Evolutionary conservation across 2,329 filamentous ascomycete genomes (phyloP).

Genomic region (Fusarium goolgardi): DNA sequence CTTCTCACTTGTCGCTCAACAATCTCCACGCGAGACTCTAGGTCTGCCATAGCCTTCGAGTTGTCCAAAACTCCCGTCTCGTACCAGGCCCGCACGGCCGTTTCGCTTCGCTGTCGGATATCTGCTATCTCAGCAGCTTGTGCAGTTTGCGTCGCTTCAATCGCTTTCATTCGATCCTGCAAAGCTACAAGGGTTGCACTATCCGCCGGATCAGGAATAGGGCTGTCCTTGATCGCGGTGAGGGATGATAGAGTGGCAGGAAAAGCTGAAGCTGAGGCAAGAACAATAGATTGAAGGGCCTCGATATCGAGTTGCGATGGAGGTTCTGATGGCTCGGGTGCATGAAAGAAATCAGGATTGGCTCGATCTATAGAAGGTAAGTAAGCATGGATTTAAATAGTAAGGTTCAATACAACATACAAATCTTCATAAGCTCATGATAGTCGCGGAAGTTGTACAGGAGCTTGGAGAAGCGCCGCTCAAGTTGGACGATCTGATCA

Average conservation of each 20-base stretch:
- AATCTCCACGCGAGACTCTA: constrained; percentile 74
- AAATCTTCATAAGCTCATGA: constrained; percentile 69
- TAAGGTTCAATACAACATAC: constrained; percentile 55
- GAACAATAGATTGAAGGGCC: constrained; percentile 65
- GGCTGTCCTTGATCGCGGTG: constrained; percentile 66
- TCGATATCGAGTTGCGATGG: constrained; percentile 64
- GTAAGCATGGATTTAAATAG: neutral
- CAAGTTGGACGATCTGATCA: constrained; percentile 62
- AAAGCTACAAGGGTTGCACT: constrained; percentile 68
- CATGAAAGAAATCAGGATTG: constrained; percentile 66
- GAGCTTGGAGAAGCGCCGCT: constrained; percentile 64
- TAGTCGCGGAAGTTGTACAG: constrained; percentile 66
- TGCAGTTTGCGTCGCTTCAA: constrained; percentile 69
- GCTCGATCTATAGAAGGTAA: constrained; percentile 58
- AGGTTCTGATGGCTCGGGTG: constrained; percentile 58
- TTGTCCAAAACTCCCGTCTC: constrained; percentile 75
- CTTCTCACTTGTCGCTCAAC: constrained; percentile 74
- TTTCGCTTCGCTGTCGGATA: constrained; percentile 72
- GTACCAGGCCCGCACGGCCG: constrained; percentile 76
- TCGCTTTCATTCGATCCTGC: constrained; percentile 70
- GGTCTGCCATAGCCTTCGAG: constrained; percentile 75
- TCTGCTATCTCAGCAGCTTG: constrained; percentile 72
- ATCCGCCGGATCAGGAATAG: constrained; percentile 66
- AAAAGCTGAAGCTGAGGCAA: constrained; percentile 67
- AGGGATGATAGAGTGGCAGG: constrained; percentile 67